Conservation (phyloP, 75 land plant species). For the Isoetes taiwanensis region DNA sequence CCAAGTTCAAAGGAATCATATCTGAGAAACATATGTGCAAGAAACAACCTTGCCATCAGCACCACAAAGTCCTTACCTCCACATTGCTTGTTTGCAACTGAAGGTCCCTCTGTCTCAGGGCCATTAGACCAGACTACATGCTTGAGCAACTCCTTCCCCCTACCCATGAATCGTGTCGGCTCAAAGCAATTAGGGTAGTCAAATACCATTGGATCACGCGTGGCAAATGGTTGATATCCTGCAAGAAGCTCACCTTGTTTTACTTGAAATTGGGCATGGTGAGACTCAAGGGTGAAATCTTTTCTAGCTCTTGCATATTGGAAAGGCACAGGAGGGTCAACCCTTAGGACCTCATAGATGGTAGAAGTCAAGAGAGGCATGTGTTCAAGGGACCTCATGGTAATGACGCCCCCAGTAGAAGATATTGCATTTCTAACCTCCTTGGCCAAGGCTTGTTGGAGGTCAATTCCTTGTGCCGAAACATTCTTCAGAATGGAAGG, state of each 20-base stretch:
- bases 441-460: slow-evolving; percentile 11
- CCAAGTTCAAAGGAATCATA: slow-evolving; percentile 14
- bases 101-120: slow-evolving; percentile 46
- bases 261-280: slow-evolving; percentile 40
- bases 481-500: slow-evolving; percentile 18
- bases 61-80: slow-evolving; percentile 74
- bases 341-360: slow-evolving; percentile 52
- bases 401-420: slow-evolving; percentile 13
- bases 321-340: slow-evolving; percentile 66
- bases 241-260: slow-evolving; percentile 61
- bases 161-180: slow-evolving; percentile 49
- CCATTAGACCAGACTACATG: slow-evolving; percentile 85
- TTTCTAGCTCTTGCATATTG: slow-evolving; percentile 56
- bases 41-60: slow-evolving; percentile 32
- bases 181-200: slow-evolving; percentile 47
- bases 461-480: slow-evolving; percentile 6
- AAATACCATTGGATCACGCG: slow-evolving; percentile 57
- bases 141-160: slow-evolving; percentile 38
- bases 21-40: slow-evolving; percentile 48
- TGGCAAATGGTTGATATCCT: slow-evolving; percentile 69
- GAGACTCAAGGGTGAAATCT: slow-evolving; percentile 49
- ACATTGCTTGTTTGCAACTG: slow-evolving; percentile 66
- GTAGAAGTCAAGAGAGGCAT: slow-evolving; percentile 52
- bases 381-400: slow-evolving; percentile 27
- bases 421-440: slow-evolving; percentile 18